Base-by-base conservation (phyloP, 2,329 filamentous ascomycete genomes). In the Aspergillus felis region DNA sequence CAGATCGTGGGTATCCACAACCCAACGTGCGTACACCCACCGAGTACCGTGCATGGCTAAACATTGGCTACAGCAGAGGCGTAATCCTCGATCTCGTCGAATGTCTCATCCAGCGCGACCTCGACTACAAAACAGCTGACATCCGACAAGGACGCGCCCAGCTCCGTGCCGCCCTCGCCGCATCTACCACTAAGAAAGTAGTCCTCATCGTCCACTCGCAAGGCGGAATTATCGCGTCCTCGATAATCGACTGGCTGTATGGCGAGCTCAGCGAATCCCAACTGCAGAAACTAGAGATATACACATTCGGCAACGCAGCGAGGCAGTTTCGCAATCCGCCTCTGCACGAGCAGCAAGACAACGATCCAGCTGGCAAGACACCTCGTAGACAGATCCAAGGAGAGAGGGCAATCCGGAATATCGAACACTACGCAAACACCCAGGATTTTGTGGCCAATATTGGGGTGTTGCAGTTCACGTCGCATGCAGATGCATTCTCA, bases 1-100 rank as follows among this genome's bases (percentile, higher is more conserved):
- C 35, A 56, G 9, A 56, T 56, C 22, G 48, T 56, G n/a, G 54
- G 54, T 38, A 52, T 56, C 49, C 49, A 52, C 12, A 56, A 56
- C 17, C 49, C 54, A 46, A 52, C 54, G 47, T 51, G 12, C 17
- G 47, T 12, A 17, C 10, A 9, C 2, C 28, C 20, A 7, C 24
- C 24, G 12, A 3, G 24, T 25, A 9, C 1, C 28, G 8, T 17
- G 14, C 10, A n/a, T n/a, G 17, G 3, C 47, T 35, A 38, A 35
- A 2, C 10, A 35, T n/a, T 14, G 1, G 2, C 12, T 20, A 55
- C 42, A 55, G 53, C 1, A 56, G 47, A 35, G 54, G 54, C 7
- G n/a, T 56, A 5, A 42, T 56, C 41, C 49, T 56, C 7, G 54
- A 56, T 27, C 25, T 56, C 6, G 12, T 52, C 6, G 54, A 56